phyloP scores from a whole-genome alignment of 176 grass and related monocot species.

The Microstegium vimineum region DNA sequence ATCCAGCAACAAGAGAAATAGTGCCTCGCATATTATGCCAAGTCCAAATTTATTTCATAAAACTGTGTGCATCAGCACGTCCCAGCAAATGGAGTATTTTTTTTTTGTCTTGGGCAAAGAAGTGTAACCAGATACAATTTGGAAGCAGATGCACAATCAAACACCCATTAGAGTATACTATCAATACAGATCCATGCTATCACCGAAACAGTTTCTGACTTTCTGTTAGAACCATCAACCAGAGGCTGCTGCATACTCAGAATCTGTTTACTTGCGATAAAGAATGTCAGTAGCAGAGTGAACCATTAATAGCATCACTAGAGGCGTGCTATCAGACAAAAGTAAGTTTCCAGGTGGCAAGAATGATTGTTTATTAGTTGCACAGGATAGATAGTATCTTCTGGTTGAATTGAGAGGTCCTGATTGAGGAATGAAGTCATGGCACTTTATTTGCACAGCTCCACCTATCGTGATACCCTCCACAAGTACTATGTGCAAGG shows the following conservation, averaged over 20 bases:
- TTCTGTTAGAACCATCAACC: neutral
- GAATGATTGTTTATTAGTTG: neutral
- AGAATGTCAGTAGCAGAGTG: neutral
- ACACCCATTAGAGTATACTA: neutral
- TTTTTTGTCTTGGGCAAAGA: neutral
- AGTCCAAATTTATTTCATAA: too few species aligned
- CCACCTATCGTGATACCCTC: neutral
- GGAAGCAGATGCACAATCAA: neutral
- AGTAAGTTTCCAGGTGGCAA: neutral
- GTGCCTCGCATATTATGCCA: neutral
- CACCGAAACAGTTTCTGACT: neutral
- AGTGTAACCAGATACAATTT: neutral
- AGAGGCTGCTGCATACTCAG: neutral
- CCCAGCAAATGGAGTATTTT: neutral
- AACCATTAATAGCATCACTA: neutral
- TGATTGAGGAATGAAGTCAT: constrained; percentile 1
- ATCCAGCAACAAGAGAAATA: neutral
- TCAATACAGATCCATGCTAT: neutral
- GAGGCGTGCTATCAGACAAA: neutral
- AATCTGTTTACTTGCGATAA: neutral
- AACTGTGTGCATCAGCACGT: neutral
- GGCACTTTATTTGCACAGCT: neutral
- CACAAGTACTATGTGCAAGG: constrained; percentile 1
- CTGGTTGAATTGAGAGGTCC: neutral
- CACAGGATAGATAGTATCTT: neutral